Evolutionary conservation across 352 stramenopile genomes (phyloP).

Genomic region (Phytophthora pistaciae): DNA sequence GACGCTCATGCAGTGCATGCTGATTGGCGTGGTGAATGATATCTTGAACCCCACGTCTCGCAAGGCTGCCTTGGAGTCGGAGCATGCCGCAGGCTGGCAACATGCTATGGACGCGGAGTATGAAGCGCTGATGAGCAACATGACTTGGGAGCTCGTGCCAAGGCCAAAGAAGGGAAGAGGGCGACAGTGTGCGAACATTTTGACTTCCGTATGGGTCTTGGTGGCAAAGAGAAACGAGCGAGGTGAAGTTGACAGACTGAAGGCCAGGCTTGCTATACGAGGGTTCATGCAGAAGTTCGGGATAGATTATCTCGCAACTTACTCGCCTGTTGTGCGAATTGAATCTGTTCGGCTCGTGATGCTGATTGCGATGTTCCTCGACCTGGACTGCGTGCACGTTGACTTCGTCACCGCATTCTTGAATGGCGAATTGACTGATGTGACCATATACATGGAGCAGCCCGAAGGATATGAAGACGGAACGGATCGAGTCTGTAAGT

Average conservation of each 20-base stretch:
- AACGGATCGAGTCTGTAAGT: constrained; percentile 3
- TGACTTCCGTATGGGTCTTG: constrained; percentile 6
- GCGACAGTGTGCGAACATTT: neutral
- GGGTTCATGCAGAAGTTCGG: constrained; percentile 9
- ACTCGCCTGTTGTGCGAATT: constrained; percentile 13
- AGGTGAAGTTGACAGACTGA: constrained; percentile 2
- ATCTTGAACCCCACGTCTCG: constrained; percentile 2
- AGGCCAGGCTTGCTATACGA: neutral
- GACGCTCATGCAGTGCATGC: constrained; percentile 14
- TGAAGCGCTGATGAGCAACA: constrained; percentile 1
- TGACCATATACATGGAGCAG: constrained; percentile 20
- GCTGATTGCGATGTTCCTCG: constrained; percentile 2
- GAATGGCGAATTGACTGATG: neutral
- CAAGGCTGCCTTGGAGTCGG: constrained; percentile 1
- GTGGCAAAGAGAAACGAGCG: constrained; percentile 14
- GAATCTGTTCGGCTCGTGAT: constrained; percentile 12
- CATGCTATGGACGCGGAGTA: constrained; percentile 8
- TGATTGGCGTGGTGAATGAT: constrained; percentile 10
- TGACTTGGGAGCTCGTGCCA: constrained; percentile 9
- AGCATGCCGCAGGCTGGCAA: neutral
- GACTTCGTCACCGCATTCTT: constrained; percentile 4
- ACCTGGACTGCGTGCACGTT: neutral
- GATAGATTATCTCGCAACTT: constrained; percentile 6
- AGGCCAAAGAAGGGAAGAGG: neutral
- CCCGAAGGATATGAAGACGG: constrained; percentile 13